phyloP scores from a whole-genome alignment of 257 asterid species.

The Penstemon newberryi region DNA sequence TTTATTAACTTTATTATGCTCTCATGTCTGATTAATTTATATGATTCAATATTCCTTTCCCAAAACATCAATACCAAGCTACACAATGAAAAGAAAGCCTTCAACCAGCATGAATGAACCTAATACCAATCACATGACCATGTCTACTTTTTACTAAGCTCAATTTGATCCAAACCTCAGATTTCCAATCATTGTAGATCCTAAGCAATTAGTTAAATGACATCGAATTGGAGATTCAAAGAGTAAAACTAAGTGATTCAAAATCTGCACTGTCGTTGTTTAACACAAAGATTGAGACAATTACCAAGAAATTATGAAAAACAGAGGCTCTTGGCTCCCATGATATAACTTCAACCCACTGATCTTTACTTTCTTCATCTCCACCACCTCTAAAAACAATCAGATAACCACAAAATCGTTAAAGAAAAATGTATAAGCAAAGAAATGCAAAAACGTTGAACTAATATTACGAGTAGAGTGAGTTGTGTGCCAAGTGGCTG shows the following conservation, averaged over 20 bases:
- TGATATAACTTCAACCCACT: conserved; percentile 90
- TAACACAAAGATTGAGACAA: conserved; percentile 10
- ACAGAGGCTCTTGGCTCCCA: conserved; percentile 95
- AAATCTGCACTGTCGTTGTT: conserved; percentile 18
- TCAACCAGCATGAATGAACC: neutral
- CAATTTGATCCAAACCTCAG: conserved; percentile 6
- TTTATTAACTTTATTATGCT: neutral
- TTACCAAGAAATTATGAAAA: conserved; percentile 86
- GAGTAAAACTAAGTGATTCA: neutral
- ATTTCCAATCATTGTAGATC: neutral
- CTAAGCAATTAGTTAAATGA: neutral
- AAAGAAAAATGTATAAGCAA: neutral
- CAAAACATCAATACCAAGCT: conserved; percentile 22
- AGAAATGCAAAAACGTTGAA: conserved; percentile 14
- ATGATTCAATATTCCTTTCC: conserved; percentile 6
- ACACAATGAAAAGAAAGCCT: conserved; percentile 3
- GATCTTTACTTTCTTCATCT: conserved; percentile 61
- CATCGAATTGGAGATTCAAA: conserved; percentile 11
- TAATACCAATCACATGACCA: neutral
- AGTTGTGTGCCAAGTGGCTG: conserved; percentile 57
- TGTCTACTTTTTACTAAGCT: conserved; percentile 11
- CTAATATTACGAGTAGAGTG: conserved; percentile 47
- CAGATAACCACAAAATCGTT: conserved; percentile 11
- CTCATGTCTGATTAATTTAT: neutral
- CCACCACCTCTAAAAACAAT: conserved; percentile 50